Evolutionary conservation across 2,329 filamentous ascomycete genomes (phyloP), one percentile per base, ranked within the genome.

Genomic region (Aureobasidium musti): DNA sequence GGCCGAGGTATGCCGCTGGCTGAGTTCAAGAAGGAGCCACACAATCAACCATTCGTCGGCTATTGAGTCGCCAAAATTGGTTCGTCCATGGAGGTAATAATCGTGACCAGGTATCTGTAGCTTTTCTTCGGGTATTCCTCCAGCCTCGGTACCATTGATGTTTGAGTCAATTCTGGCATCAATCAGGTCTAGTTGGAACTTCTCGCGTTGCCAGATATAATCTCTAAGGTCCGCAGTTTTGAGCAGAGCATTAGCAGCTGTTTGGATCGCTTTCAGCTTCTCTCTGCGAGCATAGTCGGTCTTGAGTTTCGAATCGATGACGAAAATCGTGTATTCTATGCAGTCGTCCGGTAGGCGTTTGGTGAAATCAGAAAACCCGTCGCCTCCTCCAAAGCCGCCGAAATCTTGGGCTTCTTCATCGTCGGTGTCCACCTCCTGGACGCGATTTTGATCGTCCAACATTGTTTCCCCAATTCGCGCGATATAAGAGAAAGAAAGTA

Each of bases 21-120:
- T 93, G 71, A 98, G 80, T 78, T 96, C 89, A 52, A 91, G 87
- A 35, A 99, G 82, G 5, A 98, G 80, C 78, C 93, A 97, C 23
- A 98, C 93, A 68, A 98, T 89, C 6, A 98, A 85, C 96, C 95
- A 99, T 80, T 99, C 96, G 73, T 99, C 95, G 74, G 97, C 94
- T 4, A 98, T 88, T 0, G 92, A 95, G 77, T 99, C 96, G 10
- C 94, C 93, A 73, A 92, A 98, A 75, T 94, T 91, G 0, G 92
- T 95, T 61, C 83, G 82, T 23, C 94, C 94, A 69, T 87, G 85
- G 6, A 99, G 71, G 60, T 73, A 69, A 71, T 45, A 71, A 69
- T 39, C 70, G 68, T 14, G 68, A 23, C 39, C 67, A 26, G 37
- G n/a, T 41, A n/a, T 60, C 39, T 50, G 53, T 19, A 33, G 6